phyloP scores from a whole-genome alignment of 2,329 filamentous ascomycete species.

The Emericellopsis atlantica region DNA sequence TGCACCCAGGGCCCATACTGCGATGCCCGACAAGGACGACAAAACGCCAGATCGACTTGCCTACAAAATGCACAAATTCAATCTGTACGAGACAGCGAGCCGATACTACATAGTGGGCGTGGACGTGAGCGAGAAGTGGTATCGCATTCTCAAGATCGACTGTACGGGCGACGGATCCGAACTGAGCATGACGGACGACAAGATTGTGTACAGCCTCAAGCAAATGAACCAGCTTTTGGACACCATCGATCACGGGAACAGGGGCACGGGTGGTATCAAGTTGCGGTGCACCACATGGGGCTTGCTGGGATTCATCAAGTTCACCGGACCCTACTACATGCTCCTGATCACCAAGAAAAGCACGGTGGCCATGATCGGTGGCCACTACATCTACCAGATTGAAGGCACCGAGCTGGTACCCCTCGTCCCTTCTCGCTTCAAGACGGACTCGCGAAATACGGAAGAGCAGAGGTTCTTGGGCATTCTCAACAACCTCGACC shows the following conservation, averaged over 20 bases:
- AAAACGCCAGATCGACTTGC: constrained; percentile 23
- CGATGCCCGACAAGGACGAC: constrained; percentile 11
- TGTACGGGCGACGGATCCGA: constrained; percentile 67
- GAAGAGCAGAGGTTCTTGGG: constrained; percentile 83
- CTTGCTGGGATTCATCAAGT: constrained; percentile 85
- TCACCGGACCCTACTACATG: constrained; percentile 97
- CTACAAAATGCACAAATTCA: constrained; percentile 86
- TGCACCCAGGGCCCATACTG: constrained; percentile 2
- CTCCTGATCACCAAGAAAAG: constrained; percentile 90
- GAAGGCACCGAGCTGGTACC: constrained; percentile 88
- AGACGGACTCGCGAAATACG: constrained; percentile 64
- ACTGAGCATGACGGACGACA: constrained; percentile 81
- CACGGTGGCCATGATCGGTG: constrained; percentile 90
- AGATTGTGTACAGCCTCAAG: constrained; percentile 82
- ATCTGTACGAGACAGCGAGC: constrained; percentile 89
- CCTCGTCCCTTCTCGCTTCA: constrained; percentile 64
- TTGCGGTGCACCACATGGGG: constrained; percentile 89
- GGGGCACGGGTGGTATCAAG: constrained; percentile 77
- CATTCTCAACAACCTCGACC: constrained; percentile 82
- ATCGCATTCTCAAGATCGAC: constrained; percentile 90
- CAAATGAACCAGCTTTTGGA: constrained; percentile 91
- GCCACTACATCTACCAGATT: constrained; percentile 91
- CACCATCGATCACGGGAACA: constrained; percentile 91
- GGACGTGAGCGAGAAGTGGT: constrained; percentile 78
- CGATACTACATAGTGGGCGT: constrained; percentile 91